Conservation (phyloP, 2,329 filamentous ascomycete species). For the Alternaria sp. region DNA sequence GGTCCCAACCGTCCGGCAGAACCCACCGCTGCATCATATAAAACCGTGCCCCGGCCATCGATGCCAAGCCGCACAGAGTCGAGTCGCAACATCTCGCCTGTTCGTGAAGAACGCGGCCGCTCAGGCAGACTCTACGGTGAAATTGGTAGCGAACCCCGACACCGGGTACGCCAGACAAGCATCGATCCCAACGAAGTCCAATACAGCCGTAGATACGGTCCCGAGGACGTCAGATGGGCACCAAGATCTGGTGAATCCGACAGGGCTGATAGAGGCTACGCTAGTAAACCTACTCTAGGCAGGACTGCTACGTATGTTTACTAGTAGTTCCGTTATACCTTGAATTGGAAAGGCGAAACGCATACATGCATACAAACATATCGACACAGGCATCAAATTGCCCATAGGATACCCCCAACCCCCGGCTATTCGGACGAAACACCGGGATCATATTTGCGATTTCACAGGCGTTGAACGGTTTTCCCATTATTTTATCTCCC, state of each 20-base stretch:
- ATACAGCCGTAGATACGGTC: conserved; percentile 37
- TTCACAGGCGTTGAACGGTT: conserved; percentile 4
- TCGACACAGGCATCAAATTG: conserved; percentile 10
- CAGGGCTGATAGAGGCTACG: conserved; percentile 26
- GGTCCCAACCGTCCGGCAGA: conserved; percentile 38
- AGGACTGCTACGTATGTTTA: conserved; percentile 40
- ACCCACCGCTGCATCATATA: conserved; percentile 12
- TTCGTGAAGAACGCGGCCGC: conserved; percentile 36
- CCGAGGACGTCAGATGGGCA: conserved; percentile 48
- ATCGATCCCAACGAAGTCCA: conserved; percentile 42
- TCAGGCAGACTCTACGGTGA: conserved; percentile 36
- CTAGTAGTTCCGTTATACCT: conserved; percentile 16
- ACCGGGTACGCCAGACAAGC: conserved; percentile 32
- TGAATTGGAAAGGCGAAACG: neutral
- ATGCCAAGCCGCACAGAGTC: conserved; percentile 29
- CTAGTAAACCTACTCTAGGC: conserved; percentile 32
- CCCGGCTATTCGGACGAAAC: neutral
- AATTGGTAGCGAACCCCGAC: conserved; percentile 18
- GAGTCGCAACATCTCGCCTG: conserved; percentile 33
- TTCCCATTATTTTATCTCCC: neutral
- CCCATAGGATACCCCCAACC: conserved; percentile 7
- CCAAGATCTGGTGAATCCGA: conserved; percentile 31
- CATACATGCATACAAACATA: neutral
- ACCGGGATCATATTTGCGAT: neutral
- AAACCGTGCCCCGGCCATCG: conserved; percentile 16